Conservation (phyloP, 768 basidiomycete species). For the Tylopilus rubrobrunneus region DNA sequence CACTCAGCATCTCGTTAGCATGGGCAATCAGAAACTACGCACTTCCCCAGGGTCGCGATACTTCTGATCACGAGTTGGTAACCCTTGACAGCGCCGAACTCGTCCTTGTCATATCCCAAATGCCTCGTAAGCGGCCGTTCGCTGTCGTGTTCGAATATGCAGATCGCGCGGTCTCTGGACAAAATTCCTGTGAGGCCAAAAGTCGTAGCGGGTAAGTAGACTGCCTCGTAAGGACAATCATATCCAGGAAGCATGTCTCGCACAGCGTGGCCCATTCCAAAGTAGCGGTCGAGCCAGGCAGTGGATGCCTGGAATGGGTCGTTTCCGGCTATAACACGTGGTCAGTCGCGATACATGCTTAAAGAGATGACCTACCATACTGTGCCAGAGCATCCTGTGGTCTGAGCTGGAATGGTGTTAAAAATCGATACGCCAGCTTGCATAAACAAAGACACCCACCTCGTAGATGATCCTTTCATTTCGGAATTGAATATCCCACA, state of each 20-base stretch:
- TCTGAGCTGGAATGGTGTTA: slow-evolving; percentile 35
- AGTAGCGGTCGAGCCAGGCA: slow-evolving; percentile 60
- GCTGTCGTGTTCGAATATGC: slow-evolving; percentile 61
- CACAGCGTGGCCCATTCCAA: slow-evolving; percentile 57
- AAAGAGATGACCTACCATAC: slow-evolving; percentile 37
- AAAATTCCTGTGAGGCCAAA: slow-evolving; percentile 43
- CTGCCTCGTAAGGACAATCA: slow-evolving; percentile 61
- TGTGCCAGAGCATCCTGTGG: slow-evolving; percentile 64
- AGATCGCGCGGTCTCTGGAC: slow-evolving; percentile 51
- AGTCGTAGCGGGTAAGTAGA: slow-evolving; percentile 57
- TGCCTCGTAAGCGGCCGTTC: slow-evolving; percentile 57
- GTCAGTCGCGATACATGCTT: background rate
- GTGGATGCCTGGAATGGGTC: slow-evolving; percentile 61
- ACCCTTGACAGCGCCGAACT: slow-evolving; percentile 59
- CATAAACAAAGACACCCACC: slow-evolving; percentile 23
- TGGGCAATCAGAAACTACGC: slow-evolving; percentile 22
- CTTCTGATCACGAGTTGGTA: slow-evolving; percentile 56
- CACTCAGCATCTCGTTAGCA: background rate
- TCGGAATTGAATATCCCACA: slow-evolving; percentile 58
- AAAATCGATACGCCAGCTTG: background rate
- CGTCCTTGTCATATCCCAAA: slow-evolving; percentile 47
- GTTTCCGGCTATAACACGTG: slow-evolving; percentile 41
- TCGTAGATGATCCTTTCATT: slow-evolving; percentile 62
- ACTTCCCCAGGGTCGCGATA: slow-evolving; percentile 63
- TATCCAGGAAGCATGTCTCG: slow-evolving; percentile 64